phyloP scores from a whole-genome alignment of 176 grass and related monocot species.

The Avena insularis region DNA sequence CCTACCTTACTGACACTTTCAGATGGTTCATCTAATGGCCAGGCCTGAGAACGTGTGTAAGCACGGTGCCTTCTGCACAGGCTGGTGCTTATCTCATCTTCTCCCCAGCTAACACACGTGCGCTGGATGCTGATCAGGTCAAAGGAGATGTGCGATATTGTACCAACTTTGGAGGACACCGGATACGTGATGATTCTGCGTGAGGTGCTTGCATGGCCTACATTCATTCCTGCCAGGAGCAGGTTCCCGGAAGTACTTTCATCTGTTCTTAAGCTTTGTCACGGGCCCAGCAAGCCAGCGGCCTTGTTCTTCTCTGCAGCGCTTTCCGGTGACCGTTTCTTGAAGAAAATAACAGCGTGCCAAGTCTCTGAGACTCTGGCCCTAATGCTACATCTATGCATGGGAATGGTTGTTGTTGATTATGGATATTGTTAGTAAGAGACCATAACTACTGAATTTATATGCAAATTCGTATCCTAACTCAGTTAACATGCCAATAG shows the following conservation, averaged over 20 bases:
- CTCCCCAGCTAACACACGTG: slow-evolving; percentile 36
- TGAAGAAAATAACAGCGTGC: slow-evolving; percentile 30
- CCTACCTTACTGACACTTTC: neutral
- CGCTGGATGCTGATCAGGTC: slow-evolving; percentile 27
- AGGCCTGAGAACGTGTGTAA: slow-evolving; percentile 24
- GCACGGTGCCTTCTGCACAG: neutral
- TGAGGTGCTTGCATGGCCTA: slow-evolving; percentile 43
- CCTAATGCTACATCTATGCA: neutral
- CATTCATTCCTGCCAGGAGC: slow-evolving; percentile 21
- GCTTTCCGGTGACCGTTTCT: slow-evolving; percentile 45
- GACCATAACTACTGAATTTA: neutral
- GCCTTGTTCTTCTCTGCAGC: slow-evolving; percentile 36
- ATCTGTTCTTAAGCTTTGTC: slow-evolving; percentile 29
- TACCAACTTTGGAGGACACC: slow-evolving; percentile 37
- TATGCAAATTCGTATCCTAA: neutral
- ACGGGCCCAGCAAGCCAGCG: neutral
- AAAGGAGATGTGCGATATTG: slow-evolving; percentile 40
- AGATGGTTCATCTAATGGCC: slow-evolving; percentile 19
- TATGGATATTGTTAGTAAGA: neutral
- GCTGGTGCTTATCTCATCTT: slow-evolving; percentile 7
- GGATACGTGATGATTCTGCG: slow-evolving; percentile 42
- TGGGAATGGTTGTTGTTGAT: neutral
- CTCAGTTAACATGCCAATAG: neutral
- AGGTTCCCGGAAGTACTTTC: slow-evolving; percentile 31
- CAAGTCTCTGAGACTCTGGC: neutral